Conservation (phyloP, 1,284 basidiomycete species). For the Boletellus dicymbophilus region DNA sequence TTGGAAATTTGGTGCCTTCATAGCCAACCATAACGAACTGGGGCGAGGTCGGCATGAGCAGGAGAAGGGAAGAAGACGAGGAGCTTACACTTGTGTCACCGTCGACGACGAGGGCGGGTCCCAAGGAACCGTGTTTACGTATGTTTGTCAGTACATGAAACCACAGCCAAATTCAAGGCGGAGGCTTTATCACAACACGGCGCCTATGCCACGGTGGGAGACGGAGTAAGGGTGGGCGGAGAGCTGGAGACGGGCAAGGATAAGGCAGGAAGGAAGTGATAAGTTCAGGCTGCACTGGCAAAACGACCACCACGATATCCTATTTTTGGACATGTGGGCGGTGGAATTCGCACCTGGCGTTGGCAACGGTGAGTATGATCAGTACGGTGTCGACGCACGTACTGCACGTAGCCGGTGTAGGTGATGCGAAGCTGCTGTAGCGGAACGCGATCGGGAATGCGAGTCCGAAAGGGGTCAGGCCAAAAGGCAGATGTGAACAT, state of each 20-base stretch:
- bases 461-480: too few species aligned
- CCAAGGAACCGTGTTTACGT: too few species aligned
- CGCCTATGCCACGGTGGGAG: conserved; percentile 21
- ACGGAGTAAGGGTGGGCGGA: conserved; percentile 33
- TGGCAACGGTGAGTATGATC: conserved; percentile 40
- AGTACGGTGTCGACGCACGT: conserved; percentile 47
- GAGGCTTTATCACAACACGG: too few species aligned
- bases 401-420: too few species aligned
- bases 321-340: background rate
- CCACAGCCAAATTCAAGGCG: too few species aligned
- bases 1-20: conserved; percentile 98
- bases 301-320: background rate
- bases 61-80: background rate
- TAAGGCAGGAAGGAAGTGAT: conserved; percentile 41
- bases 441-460: too few species aligned
- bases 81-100: conserved; percentile 92
- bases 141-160: too few species aligned
- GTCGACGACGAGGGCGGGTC: conserved; percentile 94
- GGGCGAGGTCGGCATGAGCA: conserved; percentile 4
- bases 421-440: too few species aligned
- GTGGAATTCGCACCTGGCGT: conserved; percentile 38
- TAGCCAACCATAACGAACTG: conserved; percentile 99
- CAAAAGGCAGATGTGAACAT: too few species aligned
- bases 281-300: conserved; percentile 34
- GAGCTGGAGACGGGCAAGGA: conserved; percentile 42